Conservation (phyloP, 2,329 filamentous ascomycete genomes). For the Aspergillus sp. region DNA sequence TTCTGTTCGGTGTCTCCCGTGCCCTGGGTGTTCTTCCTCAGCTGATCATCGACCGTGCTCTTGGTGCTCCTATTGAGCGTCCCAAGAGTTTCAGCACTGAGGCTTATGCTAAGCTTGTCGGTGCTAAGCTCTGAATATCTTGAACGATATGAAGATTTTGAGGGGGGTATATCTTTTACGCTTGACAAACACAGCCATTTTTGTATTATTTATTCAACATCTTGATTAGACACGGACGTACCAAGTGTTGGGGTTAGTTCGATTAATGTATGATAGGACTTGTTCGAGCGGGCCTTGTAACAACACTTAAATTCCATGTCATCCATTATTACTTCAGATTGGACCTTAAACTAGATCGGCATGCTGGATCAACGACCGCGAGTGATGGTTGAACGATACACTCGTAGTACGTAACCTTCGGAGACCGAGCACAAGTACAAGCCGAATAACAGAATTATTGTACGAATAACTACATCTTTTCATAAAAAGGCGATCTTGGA, state of each 20-base stretch:
- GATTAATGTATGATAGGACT: constrained; percentile 42
- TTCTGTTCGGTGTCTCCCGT: constrained; percentile 97
- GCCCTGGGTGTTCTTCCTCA: constrained; percentile 98
- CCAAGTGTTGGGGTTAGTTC: constrained; percentile 35
- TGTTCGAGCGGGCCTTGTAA: constrained; percentile 41
- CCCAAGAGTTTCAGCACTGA: constrained; percentile 99
- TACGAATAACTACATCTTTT: too few relatives aligned
- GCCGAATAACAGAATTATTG: too few relatives aligned
- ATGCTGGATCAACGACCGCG: too few relatives aligned
- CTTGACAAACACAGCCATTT: constrained; percentile 21
- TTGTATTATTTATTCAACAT: constrained; percentile 22
- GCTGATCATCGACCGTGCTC: constrained; percentile 98
- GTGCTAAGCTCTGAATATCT: constrained; percentile 76
- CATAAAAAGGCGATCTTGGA: too few relatives aligned
- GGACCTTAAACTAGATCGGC: background rate
- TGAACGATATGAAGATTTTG: constrained; percentile 15
- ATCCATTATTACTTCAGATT: background rate
- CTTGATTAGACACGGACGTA: constrained; percentile 21
- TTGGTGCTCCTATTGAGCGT: constrained; percentile 95
- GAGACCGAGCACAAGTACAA: too few relatives aligned
- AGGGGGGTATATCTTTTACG: constrained; percentile 14
- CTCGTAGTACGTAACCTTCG: too few relatives aligned
- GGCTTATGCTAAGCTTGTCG: constrained; percentile 89
- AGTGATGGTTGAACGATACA: too few relatives aligned
- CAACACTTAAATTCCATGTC: constrained; percentile 29